Conservation (phyloP, 805 yeast species). For the Priceomyces fermenticarens region DNA sequence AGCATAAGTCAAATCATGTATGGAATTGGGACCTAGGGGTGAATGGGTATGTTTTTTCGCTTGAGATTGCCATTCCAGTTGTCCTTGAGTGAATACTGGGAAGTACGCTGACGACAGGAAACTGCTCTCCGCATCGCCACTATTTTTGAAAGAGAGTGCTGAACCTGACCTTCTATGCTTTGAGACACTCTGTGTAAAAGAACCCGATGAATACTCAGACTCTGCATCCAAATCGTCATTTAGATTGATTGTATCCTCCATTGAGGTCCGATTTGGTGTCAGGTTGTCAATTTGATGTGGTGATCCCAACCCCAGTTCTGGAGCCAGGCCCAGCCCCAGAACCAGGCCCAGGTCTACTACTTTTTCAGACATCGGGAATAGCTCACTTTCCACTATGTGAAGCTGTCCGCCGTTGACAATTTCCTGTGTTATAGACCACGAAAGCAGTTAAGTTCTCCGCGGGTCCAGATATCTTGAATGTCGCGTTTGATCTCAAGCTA, state of each 20-base stretch:
- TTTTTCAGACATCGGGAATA: too few relatives aligned
- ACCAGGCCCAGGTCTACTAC: too few relatives aligned
- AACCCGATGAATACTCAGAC: constrained; percentile 20
- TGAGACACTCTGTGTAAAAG: constrained; percentile 11
- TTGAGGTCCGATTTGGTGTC: constrained; percentile 12
- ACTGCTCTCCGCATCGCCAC: constrained; percentile 30
- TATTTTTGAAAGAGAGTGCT: constrained; percentile 19
- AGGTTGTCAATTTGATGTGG: background rate
- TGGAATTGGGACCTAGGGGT: constrained; percentile 71
- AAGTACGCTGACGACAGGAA: constrained; percentile 26
- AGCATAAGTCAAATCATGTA: constrained; percentile 70
- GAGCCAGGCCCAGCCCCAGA: too few relatives aligned
- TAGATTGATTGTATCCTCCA: constrained; percentile 22
- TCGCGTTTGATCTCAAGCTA: too few relatives aligned
- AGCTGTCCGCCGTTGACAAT: too few relatives aligned
- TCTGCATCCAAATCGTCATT: constrained; percentile 32
- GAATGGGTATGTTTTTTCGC: constrained; percentile 29
- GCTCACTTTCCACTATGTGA: too few relatives aligned
- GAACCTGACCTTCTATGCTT: constrained; percentile 12
- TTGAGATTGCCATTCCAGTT: constrained; percentile 13
- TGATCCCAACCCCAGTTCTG: background rate
- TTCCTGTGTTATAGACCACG: too few relatives aligned
- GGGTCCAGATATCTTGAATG: too few relatives aligned
- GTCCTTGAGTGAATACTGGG: constrained; percentile 13
- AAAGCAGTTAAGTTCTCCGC: too few relatives aligned